Percentiles rank a stretch among this genome's conserved stretches.
phyloP scores from a whole-genome alignment of 495 filamentous ascomycete species.

The Talaromyces trachyspermus region DNA sequence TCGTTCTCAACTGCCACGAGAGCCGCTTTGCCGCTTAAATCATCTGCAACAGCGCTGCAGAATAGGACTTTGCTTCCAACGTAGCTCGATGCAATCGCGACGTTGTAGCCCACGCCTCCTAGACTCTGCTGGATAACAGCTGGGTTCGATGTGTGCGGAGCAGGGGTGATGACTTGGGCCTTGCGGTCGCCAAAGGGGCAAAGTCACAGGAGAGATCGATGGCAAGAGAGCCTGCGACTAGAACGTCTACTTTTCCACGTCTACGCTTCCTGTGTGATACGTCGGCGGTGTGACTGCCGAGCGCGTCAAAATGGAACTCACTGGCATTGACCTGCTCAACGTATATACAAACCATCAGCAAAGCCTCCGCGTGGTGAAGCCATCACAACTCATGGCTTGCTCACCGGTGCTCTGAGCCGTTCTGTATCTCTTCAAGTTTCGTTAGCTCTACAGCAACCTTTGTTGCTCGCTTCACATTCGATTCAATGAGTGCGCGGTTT shows the following conservation, averaged over 20 bases:
- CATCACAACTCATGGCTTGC: conserved; percentile 15
- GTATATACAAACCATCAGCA: conserved; percentile 7
- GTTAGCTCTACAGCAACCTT: conserved; percentile 71
- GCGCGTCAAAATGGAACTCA: conserved; percentile 14
- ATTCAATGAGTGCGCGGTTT: conserved; percentile 70
- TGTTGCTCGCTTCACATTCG: conserved; percentile 74
- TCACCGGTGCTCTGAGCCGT: conserved; percentile 31
- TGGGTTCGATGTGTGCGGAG: conserved; percentile 78
- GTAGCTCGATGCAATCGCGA: conserved; percentile 69
- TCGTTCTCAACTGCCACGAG: conserved; percentile 51
- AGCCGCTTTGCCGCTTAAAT: conserved; percentile 67
- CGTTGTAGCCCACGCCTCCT: conserved; percentile 93
- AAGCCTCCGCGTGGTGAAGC: neutral
- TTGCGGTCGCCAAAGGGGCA: conserved; percentile 29
- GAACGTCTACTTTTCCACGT: conserved; percentile 47
- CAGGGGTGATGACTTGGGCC: conserved; percentile 34
- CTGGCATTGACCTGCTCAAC: conserved; percentile 37
- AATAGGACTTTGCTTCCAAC: conserved; percentile 53
- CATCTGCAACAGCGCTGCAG: conserved; percentile 69
- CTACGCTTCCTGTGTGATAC: conserved; percentile 11
- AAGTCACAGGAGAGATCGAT: conserved; percentile 84
- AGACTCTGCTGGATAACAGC: conserved; percentile 70
- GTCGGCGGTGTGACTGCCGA: conserved; percentile 14
- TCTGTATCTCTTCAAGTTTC: conserved; percentile 45
- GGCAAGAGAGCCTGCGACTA: conserved; percentile 85